Percentiles rank a stretch among this genome's conserved stretches.
phyloP scores from a whole-genome alignment of 208 protist genomes.

The Entamoeba invadens region DNA sequence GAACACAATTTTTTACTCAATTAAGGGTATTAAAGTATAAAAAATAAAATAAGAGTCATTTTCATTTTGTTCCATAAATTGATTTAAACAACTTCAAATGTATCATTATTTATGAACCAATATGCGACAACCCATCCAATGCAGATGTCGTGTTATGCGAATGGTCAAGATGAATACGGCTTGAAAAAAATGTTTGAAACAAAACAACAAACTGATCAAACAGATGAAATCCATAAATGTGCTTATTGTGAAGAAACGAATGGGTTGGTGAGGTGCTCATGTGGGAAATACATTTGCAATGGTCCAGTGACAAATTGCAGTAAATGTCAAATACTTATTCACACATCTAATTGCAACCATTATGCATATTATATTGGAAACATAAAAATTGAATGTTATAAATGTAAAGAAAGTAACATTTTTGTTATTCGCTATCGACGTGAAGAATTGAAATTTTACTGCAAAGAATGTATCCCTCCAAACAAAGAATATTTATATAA shows the following conservation, averaged over 20 bases:
- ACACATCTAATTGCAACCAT: background rate
- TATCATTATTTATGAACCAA: too few relatives aligned
- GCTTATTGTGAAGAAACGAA: background rate
- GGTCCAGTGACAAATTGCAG: background rate
- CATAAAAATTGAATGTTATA: background rate
- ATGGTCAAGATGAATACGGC: too few relatives aligned
- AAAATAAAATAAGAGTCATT: too few relatives aligned
- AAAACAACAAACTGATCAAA: too few relatives aligned
- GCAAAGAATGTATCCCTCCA: background rate
- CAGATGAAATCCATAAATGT: too few relatives aligned
- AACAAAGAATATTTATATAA: background rate
- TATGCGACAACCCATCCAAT: too few relatives aligned
- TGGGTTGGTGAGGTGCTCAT: background rate
- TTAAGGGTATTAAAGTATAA: too few relatives aligned
- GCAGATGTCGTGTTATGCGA: too few relatives aligned
- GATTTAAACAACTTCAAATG: too few relatives aligned
- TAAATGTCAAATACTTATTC: background rate
- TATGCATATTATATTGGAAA: background rate
- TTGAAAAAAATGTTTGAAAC: too few relatives aligned
- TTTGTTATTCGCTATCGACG: background rate
- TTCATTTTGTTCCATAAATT: too few relatives aligned
- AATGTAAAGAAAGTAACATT: background rate
- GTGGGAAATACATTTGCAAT: background rate
- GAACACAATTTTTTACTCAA: too few relatives aligned
- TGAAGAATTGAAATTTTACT: background rate